Evolutionary conservation across 192 early-diverging fungal genomes (phyloP).

Genomic region (Hyaloraphidium curvatum): DNA sequence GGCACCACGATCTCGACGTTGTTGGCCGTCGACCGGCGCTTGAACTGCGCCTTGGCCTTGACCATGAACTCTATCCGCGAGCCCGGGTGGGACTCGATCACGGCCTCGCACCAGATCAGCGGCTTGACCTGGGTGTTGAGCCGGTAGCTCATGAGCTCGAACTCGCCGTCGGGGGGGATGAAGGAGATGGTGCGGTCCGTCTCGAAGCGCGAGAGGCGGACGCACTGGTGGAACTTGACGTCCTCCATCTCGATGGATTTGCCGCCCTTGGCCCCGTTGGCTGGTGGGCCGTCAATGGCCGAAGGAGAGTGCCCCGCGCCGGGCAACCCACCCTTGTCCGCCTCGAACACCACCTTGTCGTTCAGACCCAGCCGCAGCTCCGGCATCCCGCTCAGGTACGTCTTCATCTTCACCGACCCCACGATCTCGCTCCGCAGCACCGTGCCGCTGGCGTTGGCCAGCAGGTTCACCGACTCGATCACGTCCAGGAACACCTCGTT

Average conservation of each 20-base stretch:
- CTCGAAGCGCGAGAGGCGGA: conserved; percentile 68
- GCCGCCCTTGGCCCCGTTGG: conserved; percentile 25
- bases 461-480: conserved; percentile 49
- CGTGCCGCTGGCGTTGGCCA: conserved; percentile 40
- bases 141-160: conserved; percentile 79
- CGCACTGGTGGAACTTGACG: conserved; percentile 80
- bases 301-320: neutral
- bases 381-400: conserved; percentile 70
- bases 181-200: conserved; percentile 76
- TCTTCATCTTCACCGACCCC: conserved; percentile 68
- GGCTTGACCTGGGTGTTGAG: conserved; percentile 69
- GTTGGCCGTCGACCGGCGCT: conserved; percentile 88
- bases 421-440: conserved; percentile 52
- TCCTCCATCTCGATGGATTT: conserved; percentile 84
- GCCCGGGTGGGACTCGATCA: conserved; percentile 72
- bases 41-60: conserved; percentile 85
- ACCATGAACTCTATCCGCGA: conserved; percentile 91
- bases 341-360: conserved; percentile 88
- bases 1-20: conserved; percentile 95
- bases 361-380: conserved; percentile 68
- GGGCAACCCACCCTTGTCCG: neutral
- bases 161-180: conserved; percentile 79
- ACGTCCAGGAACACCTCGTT: conserved; percentile 62
- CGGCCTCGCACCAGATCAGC: conserved; percentile 64
- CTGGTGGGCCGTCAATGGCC: neutral